Evolutionary conservation across 164 flowering plant species (phyloP), one percentile per base, ranked within the genome.

Genomic region (Umbilicus rupestris): DNA sequence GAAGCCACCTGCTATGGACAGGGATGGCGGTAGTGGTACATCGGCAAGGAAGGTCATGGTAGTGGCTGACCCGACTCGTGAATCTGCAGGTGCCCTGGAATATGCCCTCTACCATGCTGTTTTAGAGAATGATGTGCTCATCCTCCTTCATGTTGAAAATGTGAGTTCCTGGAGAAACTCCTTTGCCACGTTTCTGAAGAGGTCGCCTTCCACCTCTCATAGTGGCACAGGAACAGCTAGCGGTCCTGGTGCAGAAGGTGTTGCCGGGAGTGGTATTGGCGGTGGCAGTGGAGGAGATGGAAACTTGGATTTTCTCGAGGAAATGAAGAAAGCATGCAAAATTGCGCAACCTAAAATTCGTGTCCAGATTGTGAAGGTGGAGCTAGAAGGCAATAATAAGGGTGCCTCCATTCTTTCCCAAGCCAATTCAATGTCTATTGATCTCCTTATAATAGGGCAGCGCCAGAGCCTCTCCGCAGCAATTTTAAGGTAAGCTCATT

Each of bases 381-480:
- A 73, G n/a, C 72, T 79, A 69, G 86, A 75, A n/a, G 78, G 81
- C 24, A 74, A 74, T 64, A 74, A 73, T 62, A 90, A 85, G 79
- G 91, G 83, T 16, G 66, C 76, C 16, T 68, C 73, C 14, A 80
- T 90, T 74, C 79, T 89, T 50, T 30, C 59, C 19, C 73, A 74
- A 28, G 64, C 74, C 74, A 67, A 33, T 20, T 20, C 31, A 15
- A 72, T 64, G n/a, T 74, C 79, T 0, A 64, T 83, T 15, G 89
- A 86, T 70, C 71, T 87, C 11, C 78, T 87, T 19, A 75, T 90
- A 30, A 71, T 87, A 47, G 91, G 96, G 57, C 93, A 90, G 71
- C 73, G 81, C 7, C 83, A 85, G 57, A 77, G 75, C 67, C 69
- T 83, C 50, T 75, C 88, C n/a, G 76, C 71, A 7, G 80, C 85